Evolutionary conservation across 2,329 filamentous ascomycete genomes (phyloP), one percentile per base, ranked within the genome.

Genomic region (Thermothelomyces thermophilus): DNA sequence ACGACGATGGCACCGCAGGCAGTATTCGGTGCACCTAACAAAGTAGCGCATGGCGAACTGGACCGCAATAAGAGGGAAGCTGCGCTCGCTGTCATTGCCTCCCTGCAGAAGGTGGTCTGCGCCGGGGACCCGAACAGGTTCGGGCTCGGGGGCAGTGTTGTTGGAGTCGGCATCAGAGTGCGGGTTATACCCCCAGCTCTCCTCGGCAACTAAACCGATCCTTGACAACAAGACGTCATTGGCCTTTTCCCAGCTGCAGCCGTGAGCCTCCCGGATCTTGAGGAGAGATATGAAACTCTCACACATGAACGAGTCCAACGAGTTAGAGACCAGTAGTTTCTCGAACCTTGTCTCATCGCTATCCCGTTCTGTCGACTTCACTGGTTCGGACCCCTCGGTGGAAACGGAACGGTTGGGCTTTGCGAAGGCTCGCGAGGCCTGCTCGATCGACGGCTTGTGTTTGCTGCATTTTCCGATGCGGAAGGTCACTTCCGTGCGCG

Each of bases 11-110:
- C 90, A 96, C 20, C 90, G 82, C 48, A 95, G 76, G 65, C 90
- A 96, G 65, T 91, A 95, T 47, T 93, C 83, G 0, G 87, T 89
- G 64, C 88, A 95, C 51, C 81, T 83, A 7, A 86, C 77, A 52
- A 95, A 81, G 60, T 90, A 86, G 1, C 84, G 82, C 22, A 95
- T 71, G 0, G 82, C 75, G 58, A 90, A 93, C 56, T 94, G 86
- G 75, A 88, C 87, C 1, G 76, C 74, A 24, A 79, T 57, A 24
- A 84, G 65, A 1, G 77, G 75, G 31, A 82, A 67, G 40, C 77
- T 82, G 30, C 70, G 58, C 14, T 69, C 59, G 1, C 60, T 60
- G 11, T 54, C 44, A 1, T 45, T 30, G 8, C 50, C 46, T 1
- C 44, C 43, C 10, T 68, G 62, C 3, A 41, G 46, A 1, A 70